These are phyloP conservation scores for Leavenworthia alabamica DNA, from an alignment of 345 rosid species.

Conservation along the genomic window DNA sequence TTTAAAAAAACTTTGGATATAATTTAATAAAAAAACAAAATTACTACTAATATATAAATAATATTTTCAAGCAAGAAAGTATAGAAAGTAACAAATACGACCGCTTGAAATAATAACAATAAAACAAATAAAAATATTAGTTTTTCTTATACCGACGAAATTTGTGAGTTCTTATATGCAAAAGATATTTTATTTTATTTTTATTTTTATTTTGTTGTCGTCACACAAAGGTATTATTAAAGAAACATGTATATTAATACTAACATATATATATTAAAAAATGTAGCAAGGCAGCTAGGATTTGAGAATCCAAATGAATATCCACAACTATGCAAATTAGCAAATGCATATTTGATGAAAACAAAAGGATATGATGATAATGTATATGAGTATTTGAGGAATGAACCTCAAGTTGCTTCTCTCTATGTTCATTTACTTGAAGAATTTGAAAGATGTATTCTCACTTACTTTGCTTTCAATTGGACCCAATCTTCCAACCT, in stretches of 20 bases:
- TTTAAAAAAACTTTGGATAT: neutral
- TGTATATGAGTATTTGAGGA: conserved; percentile 44
- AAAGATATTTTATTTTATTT: too few relatives aligned
- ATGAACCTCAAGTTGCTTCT: conserved; percentile 49
- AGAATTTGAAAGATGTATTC: conserved; percentile 78
- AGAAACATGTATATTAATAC: neutral
- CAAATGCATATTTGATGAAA: conserved; percentile 47
- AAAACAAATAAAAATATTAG: neutral
- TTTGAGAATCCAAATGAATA: conserved; percentile 59
- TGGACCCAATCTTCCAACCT: conserved; percentile 65
- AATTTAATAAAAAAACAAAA: too few relatives aligned
- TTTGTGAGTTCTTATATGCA: too few relatives aligned
- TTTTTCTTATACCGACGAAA: too few relatives aligned
- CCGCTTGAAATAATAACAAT: neutral
- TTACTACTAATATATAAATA: too few relatives aligned
- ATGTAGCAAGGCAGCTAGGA: conserved; percentile 79
- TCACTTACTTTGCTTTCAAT: conserved; percentile 76
- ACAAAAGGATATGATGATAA: conserved; percentile 52
- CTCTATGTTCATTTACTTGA: conserved; percentile 55
- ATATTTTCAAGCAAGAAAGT: neutral
- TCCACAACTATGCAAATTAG: conserved; percentile 63
- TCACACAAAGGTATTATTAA: neutral
- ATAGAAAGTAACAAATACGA: neutral
- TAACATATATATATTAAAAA: neutral
- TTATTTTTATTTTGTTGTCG: too few relatives aligned